phyloP scores from a whole-genome alignment of 208 protist genomes.

The Leishmania amazonensis region DNA sequence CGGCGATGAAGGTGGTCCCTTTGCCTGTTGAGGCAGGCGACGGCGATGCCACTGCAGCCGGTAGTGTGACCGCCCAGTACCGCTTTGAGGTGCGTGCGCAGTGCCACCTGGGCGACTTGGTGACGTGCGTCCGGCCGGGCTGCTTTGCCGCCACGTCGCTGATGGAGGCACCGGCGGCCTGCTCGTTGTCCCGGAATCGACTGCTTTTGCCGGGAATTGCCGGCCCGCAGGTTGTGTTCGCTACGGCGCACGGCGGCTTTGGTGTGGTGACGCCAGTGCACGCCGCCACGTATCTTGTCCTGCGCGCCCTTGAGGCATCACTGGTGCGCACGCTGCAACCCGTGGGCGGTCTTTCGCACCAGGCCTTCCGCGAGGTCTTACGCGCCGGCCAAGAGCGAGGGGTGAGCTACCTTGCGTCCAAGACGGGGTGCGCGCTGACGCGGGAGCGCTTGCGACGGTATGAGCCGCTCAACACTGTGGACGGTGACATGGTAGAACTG shows the following conservation, averaged over 20 bases:
- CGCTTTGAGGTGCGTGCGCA: conserved; percentile 40
- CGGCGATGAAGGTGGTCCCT: conserved; percentile 37
- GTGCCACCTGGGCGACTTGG: conserved; percentile 75
- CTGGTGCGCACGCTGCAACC: conserved; percentile 18
- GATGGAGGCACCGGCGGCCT: not conserved
- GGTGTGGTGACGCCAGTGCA: conserved; percentile 70
- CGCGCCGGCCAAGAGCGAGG: conserved; percentile 55
- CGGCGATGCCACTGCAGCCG: not conserved
- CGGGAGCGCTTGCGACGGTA: conserved; percentile 20
- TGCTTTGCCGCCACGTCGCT: conserved; percentile 56
- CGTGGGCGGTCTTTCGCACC: conserved; percentile 47
- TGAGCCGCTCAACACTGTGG: conserved; percentile 29
- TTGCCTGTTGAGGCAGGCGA: conserved; percentile 5
- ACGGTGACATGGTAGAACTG: conserved; percentile 55
- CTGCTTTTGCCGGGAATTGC: conserved; percentile 43
- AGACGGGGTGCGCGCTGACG: conserved; percentile 11
- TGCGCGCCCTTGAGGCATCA: conserved; percentile 54
- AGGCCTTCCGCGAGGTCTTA: conserved; percentile 50
- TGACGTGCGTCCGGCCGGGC: conserved; percentile 65
- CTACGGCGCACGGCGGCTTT: conserved; percentile 70
- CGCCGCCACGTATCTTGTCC: conserved; percentile 49
- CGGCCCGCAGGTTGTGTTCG: conserved; percentile 70
- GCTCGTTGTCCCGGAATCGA: not conserved
- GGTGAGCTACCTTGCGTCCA: conserved; percentile 25
- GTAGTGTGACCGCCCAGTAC: not conserved